Conservation (phyloP, 495 filamentous ascomycete genomes). For the Chaetomium cochliodes region DNA sequence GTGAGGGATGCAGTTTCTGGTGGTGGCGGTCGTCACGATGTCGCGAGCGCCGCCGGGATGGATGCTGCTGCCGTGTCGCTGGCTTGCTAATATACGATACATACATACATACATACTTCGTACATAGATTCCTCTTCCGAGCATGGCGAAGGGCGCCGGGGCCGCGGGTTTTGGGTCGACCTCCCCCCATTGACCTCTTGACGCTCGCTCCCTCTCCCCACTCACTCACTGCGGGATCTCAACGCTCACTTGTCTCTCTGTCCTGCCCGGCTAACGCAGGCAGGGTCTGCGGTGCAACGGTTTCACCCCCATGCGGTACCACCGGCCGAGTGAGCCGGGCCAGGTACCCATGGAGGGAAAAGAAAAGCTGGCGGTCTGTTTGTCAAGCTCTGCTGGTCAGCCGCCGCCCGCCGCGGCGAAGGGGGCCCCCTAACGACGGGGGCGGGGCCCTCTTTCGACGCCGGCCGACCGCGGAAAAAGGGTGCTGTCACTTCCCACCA, state of each 20-base stretch:
- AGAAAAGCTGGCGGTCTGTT: neutral
- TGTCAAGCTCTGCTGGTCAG: neutral
- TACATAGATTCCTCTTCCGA: neutral
- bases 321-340: neutral
- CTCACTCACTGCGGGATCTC: no score
- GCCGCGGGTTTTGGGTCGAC: no score
- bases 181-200: no score
- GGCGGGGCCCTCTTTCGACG: no score
- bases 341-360: neutral
- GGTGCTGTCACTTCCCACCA: neutral
- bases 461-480: neutral
- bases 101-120: no score
- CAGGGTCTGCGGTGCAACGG: neutral
- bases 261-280: no score
- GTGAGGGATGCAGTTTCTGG: neutral
- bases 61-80: neutral
- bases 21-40: neutral
- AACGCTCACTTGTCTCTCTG: no score
- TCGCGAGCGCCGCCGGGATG: no score
- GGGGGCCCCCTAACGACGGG: no score
- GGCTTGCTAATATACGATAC: no score
- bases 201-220: no score
- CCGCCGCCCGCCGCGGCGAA: no score
- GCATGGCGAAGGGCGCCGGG: neutral
- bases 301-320: neutral